Base-by-base conservation (phyloP, 495 filamentous ascomycete species). In the Podospora pseudoanserina region DNA sequence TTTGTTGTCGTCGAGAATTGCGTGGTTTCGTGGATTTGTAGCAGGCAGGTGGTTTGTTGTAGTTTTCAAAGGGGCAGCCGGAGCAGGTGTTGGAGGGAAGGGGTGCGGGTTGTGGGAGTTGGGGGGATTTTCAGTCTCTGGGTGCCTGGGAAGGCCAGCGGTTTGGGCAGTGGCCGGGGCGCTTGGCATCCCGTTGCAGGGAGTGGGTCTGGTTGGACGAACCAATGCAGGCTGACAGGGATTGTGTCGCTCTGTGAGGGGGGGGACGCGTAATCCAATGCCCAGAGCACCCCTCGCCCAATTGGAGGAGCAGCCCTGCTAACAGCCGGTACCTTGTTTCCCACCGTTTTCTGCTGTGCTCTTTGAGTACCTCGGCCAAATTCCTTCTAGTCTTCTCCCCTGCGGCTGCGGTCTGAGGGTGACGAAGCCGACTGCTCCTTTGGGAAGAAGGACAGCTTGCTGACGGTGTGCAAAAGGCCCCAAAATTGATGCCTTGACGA, bases 201-300 rank as follows among this genome's bases (percentile, higher is more conserved):
- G 70, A 75, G 67, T 73, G 71, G 74, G 72, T 70, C 72, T 69
- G 67, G 76, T 72, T 72, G 68, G 73, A 68, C 70, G 64, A 67
- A 71, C 74, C 61, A 65, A 68, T 73, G 71, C 71, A 68, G 68
- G 69, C 69, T 71, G 67, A 72, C 70, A 65, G 61, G 74, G 71
- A 62, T 72, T 55, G 23, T 59, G 61, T 69, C 65, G 67, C 65
- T 74, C 56, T 62, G 64, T 56, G 68, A 62, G 71, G 68, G 73
- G 73, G 75, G 66, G 80, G 78, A 76, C 78, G 80, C 79, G 80
- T 80, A 77, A 80, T 76, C 78, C 72, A 74, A 74, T 71, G 70
- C 70, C 64, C 67, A 67, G 69, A 70, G 57, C 66, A 70, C 67
- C 59, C 68, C 68, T 69, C 68, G 56, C 63, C 66, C 60, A 70